These are phyloP conservation scores for Sphagnurus paluster DNA, from an alignment of 1,284 basidiomycete genomes.

Conservation along the genomic window DNA sequence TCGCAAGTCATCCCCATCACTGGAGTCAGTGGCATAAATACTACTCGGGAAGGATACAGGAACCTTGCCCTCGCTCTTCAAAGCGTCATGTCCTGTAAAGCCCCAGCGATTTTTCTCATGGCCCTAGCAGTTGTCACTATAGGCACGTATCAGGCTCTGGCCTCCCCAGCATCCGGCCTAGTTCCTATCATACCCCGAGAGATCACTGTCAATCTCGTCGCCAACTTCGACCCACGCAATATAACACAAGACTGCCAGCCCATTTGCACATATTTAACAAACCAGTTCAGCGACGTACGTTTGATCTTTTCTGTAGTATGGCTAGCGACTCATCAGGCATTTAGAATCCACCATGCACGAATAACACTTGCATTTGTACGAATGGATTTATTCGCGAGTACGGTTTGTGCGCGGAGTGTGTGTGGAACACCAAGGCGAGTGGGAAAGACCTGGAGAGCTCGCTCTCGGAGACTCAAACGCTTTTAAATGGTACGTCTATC, in stretches of 20 bases:
- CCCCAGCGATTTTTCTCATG: too few species aligned
- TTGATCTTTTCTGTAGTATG: neutral
- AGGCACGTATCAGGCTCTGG: too few species aligned
- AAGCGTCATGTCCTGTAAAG: too few species aligned
- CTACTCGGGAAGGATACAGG: too few species aligned
- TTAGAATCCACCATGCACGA: neutral
- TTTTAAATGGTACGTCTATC: neutral
- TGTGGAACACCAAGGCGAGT: neutral
- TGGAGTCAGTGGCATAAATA: too few species aligned
- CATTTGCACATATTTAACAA: neutral
- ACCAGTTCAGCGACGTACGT: neutral
- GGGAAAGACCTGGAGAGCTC: neutral
- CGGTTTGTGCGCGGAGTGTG: conserved; percentile 3
- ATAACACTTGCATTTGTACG: conserved; percentile 1
- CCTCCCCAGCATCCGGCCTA: neutral
- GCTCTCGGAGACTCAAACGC: neutral
- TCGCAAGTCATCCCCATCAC: too few species aligned
- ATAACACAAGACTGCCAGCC: conserved; percentile 1
- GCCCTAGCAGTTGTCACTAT: too few species aligned
- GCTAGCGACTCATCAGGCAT: neutral
- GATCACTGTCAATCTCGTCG: neutral
- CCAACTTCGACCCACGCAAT: conserved; percentile 1
- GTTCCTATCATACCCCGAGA: neutral
- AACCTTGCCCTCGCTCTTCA: too few species aligned
- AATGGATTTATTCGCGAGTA: conserved; percentile 2